Evolutionary conservation across 352 stramenopile genomes (phyloP).

Genomic region (Saprolegnia diclina): DNA sequence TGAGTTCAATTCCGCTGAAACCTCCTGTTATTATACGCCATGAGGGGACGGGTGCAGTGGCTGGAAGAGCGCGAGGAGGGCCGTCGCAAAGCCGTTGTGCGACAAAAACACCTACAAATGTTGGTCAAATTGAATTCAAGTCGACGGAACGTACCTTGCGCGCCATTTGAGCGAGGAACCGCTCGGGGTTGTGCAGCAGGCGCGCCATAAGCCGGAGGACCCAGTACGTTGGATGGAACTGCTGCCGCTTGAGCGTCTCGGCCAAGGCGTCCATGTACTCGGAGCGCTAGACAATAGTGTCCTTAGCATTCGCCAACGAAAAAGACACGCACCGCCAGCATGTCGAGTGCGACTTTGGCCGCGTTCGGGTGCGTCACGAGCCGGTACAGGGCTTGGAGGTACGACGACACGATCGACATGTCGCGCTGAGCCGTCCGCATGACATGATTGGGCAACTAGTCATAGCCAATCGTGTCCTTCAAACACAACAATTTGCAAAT

Average conservation of each 20-base stretch:
- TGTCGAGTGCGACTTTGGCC: constrained; percentile 69
- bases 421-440: neutral
- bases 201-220: constrained; percentile 63
- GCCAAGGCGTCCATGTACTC: constrained; percentile 65
- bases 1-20: neutral
- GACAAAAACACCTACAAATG: constrained; percentile 54
- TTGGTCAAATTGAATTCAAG: constrained; percentile 28
- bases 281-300: constrained; percentile 41
- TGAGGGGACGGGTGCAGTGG: neutral
- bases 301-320: neutral
- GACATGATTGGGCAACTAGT: constrained; percentile 12
- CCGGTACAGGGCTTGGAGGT: constrained; percentile 70
- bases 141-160: neutral
- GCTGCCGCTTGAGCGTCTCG: constrained; percentile 51
- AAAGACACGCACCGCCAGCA: constrained; percentile 35
- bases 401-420: constrained; percentile 40
- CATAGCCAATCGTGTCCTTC: neutral
- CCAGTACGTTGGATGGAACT: constrained; percentile 61
- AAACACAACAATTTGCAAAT: neutral
- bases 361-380: constrained; percentile 52
- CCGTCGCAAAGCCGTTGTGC: constrained; percentile 53
- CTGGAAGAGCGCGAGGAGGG: constrained; percentile 64
- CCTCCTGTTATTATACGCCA: too few relatives aligned
- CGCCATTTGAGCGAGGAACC: neutral
- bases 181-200: constrained; percentile 37